A percentile compares a stretch with the other conserved stretches of the same genome.
phyloP scores from a whole-genome alignment of 129 eudicot genomes.

The Silybum marianum region DNA sequence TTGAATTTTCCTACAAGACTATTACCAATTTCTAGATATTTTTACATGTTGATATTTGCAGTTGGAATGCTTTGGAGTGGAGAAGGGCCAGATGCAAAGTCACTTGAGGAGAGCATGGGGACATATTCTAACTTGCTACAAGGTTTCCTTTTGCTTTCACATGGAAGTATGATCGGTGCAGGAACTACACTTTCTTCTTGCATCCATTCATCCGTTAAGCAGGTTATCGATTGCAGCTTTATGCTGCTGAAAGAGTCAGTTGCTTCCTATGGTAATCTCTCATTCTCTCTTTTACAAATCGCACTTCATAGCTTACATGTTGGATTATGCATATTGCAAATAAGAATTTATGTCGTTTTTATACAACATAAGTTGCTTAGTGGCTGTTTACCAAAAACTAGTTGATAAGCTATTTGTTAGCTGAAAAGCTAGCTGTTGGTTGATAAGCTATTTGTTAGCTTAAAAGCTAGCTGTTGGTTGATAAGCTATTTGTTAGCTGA shows the following conservation, averaged over 20 bases:
- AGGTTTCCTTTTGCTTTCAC: slow-evolving; percentile 81
- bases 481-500: background rate
- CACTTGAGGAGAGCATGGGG: slow-evolving; percentile 83
- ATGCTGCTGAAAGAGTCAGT: slow-evolving; percentile 66
- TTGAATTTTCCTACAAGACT: slow-evolving; percentile 7
- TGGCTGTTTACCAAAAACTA: background rate
- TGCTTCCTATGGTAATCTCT: slow-evolving; percentile 76
- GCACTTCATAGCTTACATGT: background rate
- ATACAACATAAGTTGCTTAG: background rate
- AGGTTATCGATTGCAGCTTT: slow-evolving; percentile 83
- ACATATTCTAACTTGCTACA: slow-evolving; percentile 79
- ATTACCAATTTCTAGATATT: slow-evolving; percentile 1
- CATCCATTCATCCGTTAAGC: slow-evolving; percentile 63
- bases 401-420: background rate
- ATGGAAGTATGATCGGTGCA: slow-evolving; percentile 77
- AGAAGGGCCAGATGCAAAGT: slow-evolving; percentile 64
- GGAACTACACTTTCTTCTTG: slow-evolving; percentile 81
- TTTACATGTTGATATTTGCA: slow-evolving; percentile 19
- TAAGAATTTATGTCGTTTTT: background rate
- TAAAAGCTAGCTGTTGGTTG: background rate
- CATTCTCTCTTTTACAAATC: slow-evolving; percentile 10
- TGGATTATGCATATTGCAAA: background rate
- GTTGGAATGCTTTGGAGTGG: slow-evolving; percentile 93
- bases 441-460: background rate
- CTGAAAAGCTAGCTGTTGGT: background rate